Conservation (phyloP, 2,329 filamentous ascomycete species). For the Talaromyces sp. region DNA sequence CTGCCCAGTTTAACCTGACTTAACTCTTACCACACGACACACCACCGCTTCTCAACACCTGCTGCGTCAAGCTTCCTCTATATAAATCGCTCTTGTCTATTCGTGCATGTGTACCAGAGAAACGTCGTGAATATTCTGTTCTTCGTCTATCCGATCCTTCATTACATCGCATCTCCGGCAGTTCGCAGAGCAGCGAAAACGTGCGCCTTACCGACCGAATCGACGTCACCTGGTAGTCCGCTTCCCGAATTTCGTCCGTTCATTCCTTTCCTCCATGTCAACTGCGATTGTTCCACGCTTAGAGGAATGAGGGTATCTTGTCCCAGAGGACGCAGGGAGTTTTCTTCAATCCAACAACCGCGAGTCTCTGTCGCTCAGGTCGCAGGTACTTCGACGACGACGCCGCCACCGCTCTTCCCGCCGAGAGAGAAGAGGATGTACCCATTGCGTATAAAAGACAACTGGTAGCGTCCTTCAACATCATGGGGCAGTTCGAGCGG, state of each 20-base stretch:
- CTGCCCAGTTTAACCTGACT: slow-evolving; percentile 11
- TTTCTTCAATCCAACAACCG: background rate
- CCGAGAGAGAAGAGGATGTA: slow-evolving; percentile 14
- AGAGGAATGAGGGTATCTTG: slow-evolving; percentile 14
- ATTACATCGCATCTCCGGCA: background rate
- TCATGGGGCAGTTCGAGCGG: slow-evolving; percentile 34
- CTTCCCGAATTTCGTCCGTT: slow-evolving; percentile 4
- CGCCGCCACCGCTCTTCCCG: slow-evolving; percentile 5
- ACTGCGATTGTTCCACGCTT: background rate
- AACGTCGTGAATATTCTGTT: background rate
- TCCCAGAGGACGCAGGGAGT: background rate
- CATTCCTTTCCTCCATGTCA: slow-evolving; percentile 6
- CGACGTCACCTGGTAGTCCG: slow-evolving; percentile 11
- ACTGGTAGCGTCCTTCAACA: slow-evolving; percentile 16
- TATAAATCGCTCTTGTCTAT: background rate
- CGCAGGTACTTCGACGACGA: background rate
- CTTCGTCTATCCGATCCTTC: background rate
- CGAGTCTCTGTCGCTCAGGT: background rate
- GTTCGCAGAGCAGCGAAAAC: slow-evolving; percentile 1
- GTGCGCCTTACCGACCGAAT: slow-evolving; percentile 12
- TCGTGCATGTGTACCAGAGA: background rate
- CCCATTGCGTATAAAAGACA: slow-evolving; percentile 8
- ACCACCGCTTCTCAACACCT: background rate
- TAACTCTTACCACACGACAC: slow-evolving; percentile 15
- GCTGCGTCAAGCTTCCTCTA: background rate